Conservation (phyloP, 2,329 filamentous ascomycete genomes). For the Neofusicoccum parvum region DNA sequence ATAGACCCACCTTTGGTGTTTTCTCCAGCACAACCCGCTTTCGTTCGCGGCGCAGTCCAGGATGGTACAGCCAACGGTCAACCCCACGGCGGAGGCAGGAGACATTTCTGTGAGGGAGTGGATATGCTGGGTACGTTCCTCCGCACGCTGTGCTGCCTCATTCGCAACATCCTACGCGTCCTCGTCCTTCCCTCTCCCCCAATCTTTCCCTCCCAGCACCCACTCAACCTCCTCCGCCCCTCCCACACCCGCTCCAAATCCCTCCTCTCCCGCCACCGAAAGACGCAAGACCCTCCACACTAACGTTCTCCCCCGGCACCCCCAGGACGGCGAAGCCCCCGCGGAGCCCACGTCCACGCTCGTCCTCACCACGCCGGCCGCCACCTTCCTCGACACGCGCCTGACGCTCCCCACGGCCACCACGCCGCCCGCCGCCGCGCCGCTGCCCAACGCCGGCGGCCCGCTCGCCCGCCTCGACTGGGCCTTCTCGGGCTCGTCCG, state of each 20-base stretch:
- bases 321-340: conserved; percentile 35
- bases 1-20: not conserved
- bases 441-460: conserved; percentile 32
- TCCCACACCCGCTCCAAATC: too few species aligned
- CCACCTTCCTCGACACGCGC: conserved; percentile 65
- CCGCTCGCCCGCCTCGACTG: conserved; percentile 56
- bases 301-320: too few species aligned
- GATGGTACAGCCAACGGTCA: not conserved
- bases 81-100: not conserved
- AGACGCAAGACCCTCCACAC: too few species aligned
- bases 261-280: not conserved
- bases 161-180: not conserved
- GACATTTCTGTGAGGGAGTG: conserved; percentile 14
- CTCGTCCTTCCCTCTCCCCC: not conserved
- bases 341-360: conserved; percentile 65
- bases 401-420: conserved; percentile 42
- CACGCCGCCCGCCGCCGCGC: conserved; percentile 13
- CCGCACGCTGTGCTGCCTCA: too few species aligned
- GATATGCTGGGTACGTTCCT: conserved; percentile 17
- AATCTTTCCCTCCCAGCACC: too few species aligned
- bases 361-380: conserved; percentile 62
- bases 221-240: too few species aligned
- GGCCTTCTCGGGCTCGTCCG: conserved; percentile 63
- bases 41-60: not conserved
- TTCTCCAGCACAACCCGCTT: not conserved